These are phyloP conservation scores for Corymbia citriodora DNA, from an alignment of 441 rosid genomes.

Conservation along the genomic window DNA sequence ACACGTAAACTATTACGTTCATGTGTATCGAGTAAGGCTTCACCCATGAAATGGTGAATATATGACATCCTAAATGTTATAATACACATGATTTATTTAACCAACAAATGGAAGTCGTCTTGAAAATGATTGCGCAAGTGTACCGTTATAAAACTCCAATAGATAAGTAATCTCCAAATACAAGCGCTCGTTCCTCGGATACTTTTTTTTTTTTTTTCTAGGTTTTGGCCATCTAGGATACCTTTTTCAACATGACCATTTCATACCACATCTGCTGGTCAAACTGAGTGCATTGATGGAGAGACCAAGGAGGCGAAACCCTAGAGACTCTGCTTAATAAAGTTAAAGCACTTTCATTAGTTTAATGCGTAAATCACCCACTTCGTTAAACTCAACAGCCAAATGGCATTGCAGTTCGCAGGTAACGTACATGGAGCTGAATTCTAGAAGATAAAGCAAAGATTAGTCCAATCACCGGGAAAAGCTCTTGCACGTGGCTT, in stretches of 20 bases:
- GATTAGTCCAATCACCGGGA: not conserved
- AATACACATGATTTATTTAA: not conserved
- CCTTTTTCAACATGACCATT: not conserved
- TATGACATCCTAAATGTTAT: not conserved
- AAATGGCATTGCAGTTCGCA: not conserved
- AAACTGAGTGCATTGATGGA: not conserved
- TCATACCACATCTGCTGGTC: not conserved
- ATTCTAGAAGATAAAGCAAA: not conserved
- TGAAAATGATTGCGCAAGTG: not conserved
- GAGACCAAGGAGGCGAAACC: not conserved
- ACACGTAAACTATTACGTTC: fast-evolving
- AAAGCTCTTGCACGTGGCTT: not conserved
- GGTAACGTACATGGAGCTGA: not conserved
- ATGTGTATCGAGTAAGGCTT: not conserved
- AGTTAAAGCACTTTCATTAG: not conserved
- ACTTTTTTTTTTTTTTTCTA: not conserved
- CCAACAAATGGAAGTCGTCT: not conserved
- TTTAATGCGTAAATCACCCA: not conserved
- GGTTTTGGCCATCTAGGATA: not conserved
- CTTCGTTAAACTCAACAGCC: not conserved
- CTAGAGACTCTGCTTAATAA: not conserved
- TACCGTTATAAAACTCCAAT: not conserved
- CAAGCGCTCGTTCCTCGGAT: not conserved
- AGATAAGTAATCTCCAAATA: not conserved
- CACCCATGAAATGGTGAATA: fast-evolving